Conservation (phyloP, 108 stramenopile species). For the Aurantiochytrium sp. region DNA sequence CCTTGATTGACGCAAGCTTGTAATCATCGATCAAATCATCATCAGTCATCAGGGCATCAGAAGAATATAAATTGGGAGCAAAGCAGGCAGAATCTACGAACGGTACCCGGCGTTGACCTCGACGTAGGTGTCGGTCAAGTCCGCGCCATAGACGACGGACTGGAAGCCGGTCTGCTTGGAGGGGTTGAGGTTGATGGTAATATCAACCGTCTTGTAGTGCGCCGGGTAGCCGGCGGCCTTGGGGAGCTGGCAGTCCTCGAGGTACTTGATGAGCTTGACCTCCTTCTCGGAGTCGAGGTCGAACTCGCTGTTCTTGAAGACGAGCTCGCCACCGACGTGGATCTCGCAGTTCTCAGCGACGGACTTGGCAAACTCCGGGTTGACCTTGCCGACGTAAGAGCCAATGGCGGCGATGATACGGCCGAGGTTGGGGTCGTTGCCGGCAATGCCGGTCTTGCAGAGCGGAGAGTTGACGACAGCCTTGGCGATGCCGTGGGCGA, state of each 20-base stretch:
- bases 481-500: constrained; percentile 79
- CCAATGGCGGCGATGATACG: constrained; percentile 88
- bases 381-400: constrained; percentile 71
- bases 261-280: constrained; percentile 74
- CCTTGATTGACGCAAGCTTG: background rate
- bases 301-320: constrained; percentile 85
- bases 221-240: constrained; percentile 67
- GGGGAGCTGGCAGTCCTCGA: constrained; percentile 74
- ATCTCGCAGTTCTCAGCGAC: background rate
- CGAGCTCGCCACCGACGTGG: constrained; percentile 72
- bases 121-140: constrained; percentile 90
- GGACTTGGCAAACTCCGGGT: constrained; percentile 40
- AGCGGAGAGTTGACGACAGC: constrained; percentile 85
- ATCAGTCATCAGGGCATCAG: no score
- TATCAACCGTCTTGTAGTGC: constrained; percentile 83
- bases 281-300: constrained; percentile 83
- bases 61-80: no score
- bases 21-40: background rate
- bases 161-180: constrained; percentile 48
- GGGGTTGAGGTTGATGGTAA: constrained; percentile 67
- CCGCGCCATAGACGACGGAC: constrained; percentile 74
- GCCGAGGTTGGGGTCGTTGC: constrained; percentile 99
- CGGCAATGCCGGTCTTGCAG: constrained; percentile 90
- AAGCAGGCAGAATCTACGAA: no score
- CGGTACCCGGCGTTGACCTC: constrained; percentile 94